phyloP scores from a whole-genome alignment of 345 rosid genomes.

The Arabidopsis arenosa region DNA sequence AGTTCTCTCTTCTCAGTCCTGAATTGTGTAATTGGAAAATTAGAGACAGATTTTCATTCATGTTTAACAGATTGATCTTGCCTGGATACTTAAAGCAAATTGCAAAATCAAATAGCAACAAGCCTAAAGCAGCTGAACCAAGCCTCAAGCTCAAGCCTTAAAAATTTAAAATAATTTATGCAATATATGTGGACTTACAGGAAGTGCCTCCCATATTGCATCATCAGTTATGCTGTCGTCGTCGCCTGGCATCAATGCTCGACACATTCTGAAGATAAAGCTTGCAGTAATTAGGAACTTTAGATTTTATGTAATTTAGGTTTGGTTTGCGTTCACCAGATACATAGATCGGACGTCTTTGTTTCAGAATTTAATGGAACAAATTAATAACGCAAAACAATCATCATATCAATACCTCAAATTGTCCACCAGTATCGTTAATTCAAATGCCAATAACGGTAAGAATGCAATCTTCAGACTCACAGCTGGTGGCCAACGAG shows the following conservation, averaged over 20 bases:
- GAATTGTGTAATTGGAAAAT: conserved; percentile 13
- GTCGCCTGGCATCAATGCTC: conserved; percentile 94
- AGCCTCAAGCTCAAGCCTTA: conserved; percentile 12
- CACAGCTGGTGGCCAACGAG: conserved; percentile 63
- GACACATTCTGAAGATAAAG: conserved; percentile 78
- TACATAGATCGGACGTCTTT: conserved; percentile 10
- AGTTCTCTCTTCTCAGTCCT: conserved; percentile 11
- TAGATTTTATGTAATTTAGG: background rate
- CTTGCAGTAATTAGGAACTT: conserved; percentile 23
- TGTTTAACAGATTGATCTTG: conserved; percentile 17
- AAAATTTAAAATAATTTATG: background rate
- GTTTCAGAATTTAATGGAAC: conserved; percentile 1
- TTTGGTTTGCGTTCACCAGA: conserved; percentile 18
- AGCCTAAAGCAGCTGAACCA: conserved; percentile 24
- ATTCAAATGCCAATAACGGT: conserved; percentile 80
- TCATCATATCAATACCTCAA: conserved; percentile 59
- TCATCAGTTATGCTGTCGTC: conserved; percentile 86
- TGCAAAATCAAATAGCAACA: conserved; percentile 4
- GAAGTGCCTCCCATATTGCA: conserved; percentile 96
- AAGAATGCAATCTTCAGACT: conserved; percentile 89
- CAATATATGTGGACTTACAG: conserved; percentile 60
- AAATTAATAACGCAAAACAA: conserved; percentile 10
- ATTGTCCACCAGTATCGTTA: conserved; percentile 80
- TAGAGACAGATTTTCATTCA: conserved; percentile 18
- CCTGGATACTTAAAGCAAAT: background rate